Conservation (phyloP, 768 basidiomycete genomes). For the Lentinula edodes region DNA sequence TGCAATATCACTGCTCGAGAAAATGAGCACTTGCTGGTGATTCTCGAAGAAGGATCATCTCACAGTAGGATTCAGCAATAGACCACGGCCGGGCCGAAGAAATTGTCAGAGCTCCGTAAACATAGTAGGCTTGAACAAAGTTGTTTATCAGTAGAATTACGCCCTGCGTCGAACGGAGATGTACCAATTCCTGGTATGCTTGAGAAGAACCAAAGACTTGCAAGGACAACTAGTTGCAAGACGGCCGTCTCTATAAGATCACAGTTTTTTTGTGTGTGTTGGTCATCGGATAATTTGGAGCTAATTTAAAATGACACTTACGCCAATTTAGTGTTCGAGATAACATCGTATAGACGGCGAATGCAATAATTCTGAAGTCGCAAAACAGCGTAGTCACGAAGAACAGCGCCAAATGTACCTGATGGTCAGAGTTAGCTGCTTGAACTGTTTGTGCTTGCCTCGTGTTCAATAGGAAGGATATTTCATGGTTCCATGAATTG, state of each 20-base stretch:
- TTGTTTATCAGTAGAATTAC: background rate
- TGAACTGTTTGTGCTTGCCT: background rate
- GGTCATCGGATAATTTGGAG: no score
- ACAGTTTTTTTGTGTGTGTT: no score
- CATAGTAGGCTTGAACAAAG: background rate
- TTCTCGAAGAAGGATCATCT: background rate
- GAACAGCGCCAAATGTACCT: no score
- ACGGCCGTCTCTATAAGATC: background rate
- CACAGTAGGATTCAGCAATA: background rate
- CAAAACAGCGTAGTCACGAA: no score
- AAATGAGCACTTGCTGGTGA: background rate
- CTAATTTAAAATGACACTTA: background rate
- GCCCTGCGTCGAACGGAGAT: background rate
- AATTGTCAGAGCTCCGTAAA: background rate
- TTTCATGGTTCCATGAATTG: background rate
- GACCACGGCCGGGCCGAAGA: background rate
- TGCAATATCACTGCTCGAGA: background rate
- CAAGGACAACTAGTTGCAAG: background rate
- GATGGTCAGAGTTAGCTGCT: no score
- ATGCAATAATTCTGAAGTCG: no score
- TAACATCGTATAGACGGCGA: background rate
- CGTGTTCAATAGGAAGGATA: background rate
- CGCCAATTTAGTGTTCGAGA: background rate
- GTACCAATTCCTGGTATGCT: slow-evolving; percentile 3
- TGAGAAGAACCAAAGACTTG: background rate